phyloP scores from a whole-genome alignment of 2,329 filamentous ascomycete genomes.

The Colletotrichum lupini region DNA sequence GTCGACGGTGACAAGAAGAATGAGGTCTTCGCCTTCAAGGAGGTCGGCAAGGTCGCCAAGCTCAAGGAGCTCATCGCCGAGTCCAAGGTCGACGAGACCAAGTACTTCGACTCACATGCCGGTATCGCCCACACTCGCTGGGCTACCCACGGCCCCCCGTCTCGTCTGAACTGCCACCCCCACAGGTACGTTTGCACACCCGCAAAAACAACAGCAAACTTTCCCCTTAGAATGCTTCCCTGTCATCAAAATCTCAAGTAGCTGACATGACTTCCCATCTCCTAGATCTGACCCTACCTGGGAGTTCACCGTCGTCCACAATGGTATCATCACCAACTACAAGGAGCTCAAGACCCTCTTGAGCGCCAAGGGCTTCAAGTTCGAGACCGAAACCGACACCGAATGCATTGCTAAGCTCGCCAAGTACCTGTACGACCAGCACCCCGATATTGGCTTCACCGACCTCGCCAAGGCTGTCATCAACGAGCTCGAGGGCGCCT shows the following conservation, averaged over 20 bases:
- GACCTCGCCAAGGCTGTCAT: conserved; percentile 97
- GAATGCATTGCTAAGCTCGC: conserved; percentile 99
- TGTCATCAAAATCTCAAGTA: conserved; percentile 27
- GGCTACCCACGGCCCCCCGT: conserved; percentile 97
- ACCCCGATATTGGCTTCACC: conserved; percentile 95
- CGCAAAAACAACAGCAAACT: conserved; percentile 18
- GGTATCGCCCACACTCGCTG: conserved; percentile 99
- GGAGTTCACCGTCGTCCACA: conserved; percentile 98
- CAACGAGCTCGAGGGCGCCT: conserved; percentile 97
- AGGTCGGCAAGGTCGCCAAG: conserved; percentile 99
- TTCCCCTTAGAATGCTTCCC: neutral
- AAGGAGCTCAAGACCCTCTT: conserved; percentile 98
- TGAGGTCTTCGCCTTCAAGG: conserved; percentile 96
- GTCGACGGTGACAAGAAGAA: conserved; percentile 99
- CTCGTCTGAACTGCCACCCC: conserved; percentile 96
- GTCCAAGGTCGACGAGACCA: conserved; percentile 84
- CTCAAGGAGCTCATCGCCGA: conserved; percentile 92
- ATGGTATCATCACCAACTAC: conserved; percentile 99
- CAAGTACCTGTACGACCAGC: conserved; percentile 97
- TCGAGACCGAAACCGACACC: conserved; percentile 99
- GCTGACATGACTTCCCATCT: conserved; percentile 30
- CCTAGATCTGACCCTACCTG: conserved; percentile 89
- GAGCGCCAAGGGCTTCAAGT: conserved; percentile 94
- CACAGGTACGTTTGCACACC: conserved; percentile 76
- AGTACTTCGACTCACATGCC: conserved; percentile 97